phyloP scores from a whole-genome alignment of 352 stramenopile genomes.

The Globisporangium polare region DNA sequence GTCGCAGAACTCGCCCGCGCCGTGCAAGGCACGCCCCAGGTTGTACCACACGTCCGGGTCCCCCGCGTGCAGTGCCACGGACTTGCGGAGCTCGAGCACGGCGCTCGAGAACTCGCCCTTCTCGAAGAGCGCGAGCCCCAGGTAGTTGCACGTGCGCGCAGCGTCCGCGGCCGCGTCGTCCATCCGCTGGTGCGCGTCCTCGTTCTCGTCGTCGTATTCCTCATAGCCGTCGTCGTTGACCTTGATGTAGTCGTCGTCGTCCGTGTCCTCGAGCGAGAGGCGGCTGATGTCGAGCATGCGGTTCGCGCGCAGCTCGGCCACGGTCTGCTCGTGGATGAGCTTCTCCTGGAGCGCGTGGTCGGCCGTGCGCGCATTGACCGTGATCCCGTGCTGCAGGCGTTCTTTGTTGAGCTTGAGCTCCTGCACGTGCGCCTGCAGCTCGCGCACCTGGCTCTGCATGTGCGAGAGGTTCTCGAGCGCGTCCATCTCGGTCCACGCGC shows the following conservation, averaged over 20 bases:
- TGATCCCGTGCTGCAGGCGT: conserved; percentile 50
- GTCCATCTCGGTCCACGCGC: conserved; percentile 64
- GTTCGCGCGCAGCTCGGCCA: conserved; percentile 45
- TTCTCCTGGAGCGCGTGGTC: conserved; percentile 38
- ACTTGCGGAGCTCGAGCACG: conserved; percentile 69
- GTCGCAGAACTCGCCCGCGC: conserved; percentile 49
- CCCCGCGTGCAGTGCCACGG: conserved; percentile 53
- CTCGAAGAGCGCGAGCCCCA: conserved; percentile 66
- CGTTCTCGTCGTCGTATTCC: conserved; percentile 23
- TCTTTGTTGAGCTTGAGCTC: conserved; percentile 58
- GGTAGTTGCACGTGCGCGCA: conserved; percentile 66
- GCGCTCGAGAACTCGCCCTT: conserved; percentile 57
- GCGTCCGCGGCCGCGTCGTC: conserved; percentile 57
- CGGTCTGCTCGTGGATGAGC: conserved; percentile 25
- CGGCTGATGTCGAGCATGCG: conserved; percentile 69
- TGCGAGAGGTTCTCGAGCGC: conserved; percentile 42
- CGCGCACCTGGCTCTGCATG: conserved; percentile 68
- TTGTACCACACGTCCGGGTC: conserved; percentile 78
- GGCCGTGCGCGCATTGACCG: conserved; percentile 36
- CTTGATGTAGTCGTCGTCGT: conserved; percentile 22
- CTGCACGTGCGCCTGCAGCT: conserved; percentile 62
- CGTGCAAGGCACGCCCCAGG: conserved; percentile 58
- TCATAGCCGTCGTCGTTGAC: conserved; percentile 31
- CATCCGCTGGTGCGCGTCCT: conserved; percentile 21
- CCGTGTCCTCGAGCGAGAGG: conserved; percentile 32